Evolutionary conservation across 2,329 filamentous ascomycete genomes (phyloP).

Genomic region (Beauveria pseudobassiana): DNA sequence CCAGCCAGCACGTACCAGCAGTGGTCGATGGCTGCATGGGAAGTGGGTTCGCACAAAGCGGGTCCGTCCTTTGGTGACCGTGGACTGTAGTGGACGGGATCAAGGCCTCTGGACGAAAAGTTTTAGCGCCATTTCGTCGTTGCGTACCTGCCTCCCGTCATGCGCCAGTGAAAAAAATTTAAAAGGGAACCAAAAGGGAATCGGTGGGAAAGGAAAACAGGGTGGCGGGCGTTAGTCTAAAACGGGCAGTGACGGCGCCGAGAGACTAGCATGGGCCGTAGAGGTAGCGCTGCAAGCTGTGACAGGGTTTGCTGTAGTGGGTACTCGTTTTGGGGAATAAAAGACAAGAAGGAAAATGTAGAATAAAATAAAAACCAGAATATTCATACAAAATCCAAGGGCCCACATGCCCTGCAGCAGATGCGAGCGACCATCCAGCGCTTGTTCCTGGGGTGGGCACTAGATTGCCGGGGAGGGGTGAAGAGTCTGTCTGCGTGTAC

Average conservation of each 20-base stretch:
- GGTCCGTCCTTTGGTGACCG: not conserved
- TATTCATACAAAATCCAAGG: not conserved
- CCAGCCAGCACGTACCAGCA: not conserved
- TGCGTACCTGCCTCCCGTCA: conserved; percentile 11
- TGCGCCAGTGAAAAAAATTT: not conserved
- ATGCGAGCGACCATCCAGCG: not conserved
- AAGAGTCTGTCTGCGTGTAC: not conserved
- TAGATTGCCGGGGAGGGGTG: conserved; percentile 8
- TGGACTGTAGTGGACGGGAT: not conserved
- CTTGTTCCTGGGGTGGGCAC: conserved; percentile 6
- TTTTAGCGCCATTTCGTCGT: conserved; percentile 3
- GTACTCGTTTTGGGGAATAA: not conserved
- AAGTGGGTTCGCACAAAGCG: not conserved
- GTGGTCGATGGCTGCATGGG: conserved; percentile 1
- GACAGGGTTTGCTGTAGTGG: not conserved
- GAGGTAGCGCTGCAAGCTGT: not conserved
- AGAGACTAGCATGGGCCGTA: not conserved
- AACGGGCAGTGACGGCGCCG: not conserved
- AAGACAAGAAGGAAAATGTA: not conserved
- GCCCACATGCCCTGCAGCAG: conserved; percentile 9
- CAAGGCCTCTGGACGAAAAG: not conserved
- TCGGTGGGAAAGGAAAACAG: too few relatives aligned
- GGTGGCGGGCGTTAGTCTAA: not conserved
- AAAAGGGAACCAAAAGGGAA: not conserved
- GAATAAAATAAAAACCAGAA: not conserved